Conservation (phyloP, 139 green algal genomes). For the Chlamydomonas sphaeroides region DNA sequence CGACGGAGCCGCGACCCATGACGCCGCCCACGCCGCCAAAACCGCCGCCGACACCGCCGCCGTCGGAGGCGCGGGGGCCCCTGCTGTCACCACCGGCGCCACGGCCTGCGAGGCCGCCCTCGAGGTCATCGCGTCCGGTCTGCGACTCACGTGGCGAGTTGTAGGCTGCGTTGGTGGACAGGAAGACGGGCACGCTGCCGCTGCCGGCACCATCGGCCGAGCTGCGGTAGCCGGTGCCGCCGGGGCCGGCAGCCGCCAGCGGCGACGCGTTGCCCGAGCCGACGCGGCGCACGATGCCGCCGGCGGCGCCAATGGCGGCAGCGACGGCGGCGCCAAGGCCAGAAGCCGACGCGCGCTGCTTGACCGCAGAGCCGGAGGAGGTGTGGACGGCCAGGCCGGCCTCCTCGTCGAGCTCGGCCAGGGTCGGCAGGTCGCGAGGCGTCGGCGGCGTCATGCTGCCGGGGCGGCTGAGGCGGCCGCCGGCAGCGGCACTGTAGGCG, state of each 20-base stretch:
- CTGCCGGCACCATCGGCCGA: neutral
- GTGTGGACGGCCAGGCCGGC: neutral
- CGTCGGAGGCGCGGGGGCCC: too few relatives aligned
- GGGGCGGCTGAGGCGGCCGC: too few relatives aligned
- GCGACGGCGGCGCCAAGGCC: too few relatives aligned
- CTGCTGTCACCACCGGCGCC: too few relatives aligned
- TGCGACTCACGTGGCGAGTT: neutral
- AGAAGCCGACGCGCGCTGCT: too few relatives aligned
- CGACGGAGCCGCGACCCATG: too few relatives aligned
- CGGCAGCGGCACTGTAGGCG: too few relatives aligned
- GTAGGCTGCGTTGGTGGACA: constrained; percentile 5
- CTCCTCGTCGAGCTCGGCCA: neutral
- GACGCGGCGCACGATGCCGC: neutral
- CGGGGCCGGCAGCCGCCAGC: neutral
- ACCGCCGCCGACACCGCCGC: neutral
- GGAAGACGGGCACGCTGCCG: neutral
- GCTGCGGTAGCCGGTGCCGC: neutral
- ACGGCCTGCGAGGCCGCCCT: too few relatives aligned
- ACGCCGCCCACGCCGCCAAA: too few relatives aligned
- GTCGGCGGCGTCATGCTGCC: too few relatives aligned
- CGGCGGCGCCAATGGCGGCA: too few relatives aligned
- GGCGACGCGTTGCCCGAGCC: neutral
- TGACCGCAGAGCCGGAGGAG: too few relatives aligned
- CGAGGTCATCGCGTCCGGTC: neutral
- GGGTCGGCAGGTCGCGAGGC: neutral